phyloP scores from a whole-genome alignment of 352 stramenopile genomes.

The Phytopythium vexans region DNA sequence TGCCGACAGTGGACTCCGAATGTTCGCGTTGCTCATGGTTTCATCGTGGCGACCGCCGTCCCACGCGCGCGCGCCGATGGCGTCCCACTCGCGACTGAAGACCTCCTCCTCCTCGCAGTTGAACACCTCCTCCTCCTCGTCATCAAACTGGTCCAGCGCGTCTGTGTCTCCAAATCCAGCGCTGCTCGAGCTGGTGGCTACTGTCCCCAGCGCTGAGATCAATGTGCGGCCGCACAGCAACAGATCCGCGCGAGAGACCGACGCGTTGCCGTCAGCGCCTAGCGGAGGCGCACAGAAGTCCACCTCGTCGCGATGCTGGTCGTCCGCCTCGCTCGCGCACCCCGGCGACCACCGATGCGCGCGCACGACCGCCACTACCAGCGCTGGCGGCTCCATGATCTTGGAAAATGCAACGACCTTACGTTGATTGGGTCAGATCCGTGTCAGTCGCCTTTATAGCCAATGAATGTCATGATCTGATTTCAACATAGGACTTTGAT shows the following conservation, averaged over 20 bases:
- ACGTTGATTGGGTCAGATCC: no score
- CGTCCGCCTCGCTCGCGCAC: neutral
- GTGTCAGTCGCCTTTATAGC: no score
- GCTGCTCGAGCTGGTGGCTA: constrained; percentile 5
- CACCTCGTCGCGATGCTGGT: constrained; percentile 18
- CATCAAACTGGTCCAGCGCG: constrained; percentile 9
- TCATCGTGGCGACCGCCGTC: constrained; percentile 8
- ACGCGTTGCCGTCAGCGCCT: neutral
- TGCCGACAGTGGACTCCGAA: neutral
- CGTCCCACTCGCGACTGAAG: constrained; percentile 64
- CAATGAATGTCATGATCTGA: no score
- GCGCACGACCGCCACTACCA: constrained; percentile 18
- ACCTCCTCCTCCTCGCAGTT: constrained; percentile 67
- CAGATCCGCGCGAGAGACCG: constrained; percentile 13
- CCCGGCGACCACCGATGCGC: constrained; percentile 10
- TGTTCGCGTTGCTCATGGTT: neutral
- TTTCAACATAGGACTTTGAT: no score
- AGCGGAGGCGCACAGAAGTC: constrained; percentile 18
- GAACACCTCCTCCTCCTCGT: constrained; percentile 12
- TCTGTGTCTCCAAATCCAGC: constrained; percentile 18
- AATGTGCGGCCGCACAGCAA: constrained; percentile 22
- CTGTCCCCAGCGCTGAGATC: constrained; percentile 12
- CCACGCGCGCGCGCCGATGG: constrained; percentile 28
- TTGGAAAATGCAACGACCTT: no score
- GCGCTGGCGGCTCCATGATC: neutral